Evolutionary conservation across 2,329 filamentous ascomycete species (phyloP).

Genomic region (Cladosporium sp.): DNA sequence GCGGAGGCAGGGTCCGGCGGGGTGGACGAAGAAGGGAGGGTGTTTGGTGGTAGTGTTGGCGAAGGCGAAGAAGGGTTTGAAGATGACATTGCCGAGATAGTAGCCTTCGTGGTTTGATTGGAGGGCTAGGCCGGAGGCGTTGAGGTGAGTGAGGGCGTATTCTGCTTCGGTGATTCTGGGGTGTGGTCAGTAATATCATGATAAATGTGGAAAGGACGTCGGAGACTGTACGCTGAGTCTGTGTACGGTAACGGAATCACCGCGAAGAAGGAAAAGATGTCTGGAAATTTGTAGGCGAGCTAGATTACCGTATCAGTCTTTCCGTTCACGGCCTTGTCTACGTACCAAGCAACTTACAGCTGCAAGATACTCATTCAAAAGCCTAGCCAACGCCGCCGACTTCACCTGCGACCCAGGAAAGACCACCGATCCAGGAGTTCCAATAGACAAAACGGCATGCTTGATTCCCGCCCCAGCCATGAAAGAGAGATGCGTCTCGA

Average conservation of each 20-base stretch:
- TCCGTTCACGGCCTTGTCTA: neutral
- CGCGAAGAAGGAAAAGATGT: slow-evolving; percentile 21
- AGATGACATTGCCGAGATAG: slow-evolving; percentile 48
- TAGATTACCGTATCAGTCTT: neutral
- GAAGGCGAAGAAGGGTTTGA: slow-evolving; percentile 47
- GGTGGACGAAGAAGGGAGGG: slow-evolving; percentile 53
- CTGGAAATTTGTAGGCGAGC: slow-evolving; percentile 15
- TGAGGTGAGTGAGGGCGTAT: slow-evolving; percentile 36
- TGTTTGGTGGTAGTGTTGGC: slow-evolving; percentile 42
- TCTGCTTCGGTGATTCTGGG: slow-evolving; percentile 32
- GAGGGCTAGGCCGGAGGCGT: slow-evolving; percentile 50
- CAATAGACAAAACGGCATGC: slow-evolving; percentile 36
- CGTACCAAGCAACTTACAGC: neutral
- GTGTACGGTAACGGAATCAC: slow-evolving; percentile 21
- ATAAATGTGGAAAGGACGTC: neutral
- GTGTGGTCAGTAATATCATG: neutral
- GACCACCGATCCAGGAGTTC: slow-evolving; percentile 39
- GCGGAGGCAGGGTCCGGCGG: slow-evolving; percentile 44
- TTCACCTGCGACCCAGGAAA: slow-evolving; percentile 31
- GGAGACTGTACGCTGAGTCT: slow-evolving; percentile 16
- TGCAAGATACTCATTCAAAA: slow-evolving; percentile 38
- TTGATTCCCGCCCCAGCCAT: slow-evolving; percentile 33
- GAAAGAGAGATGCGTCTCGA: slow-evolving; percentile 34
- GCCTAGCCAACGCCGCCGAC: slow-evolving; percentile 36
- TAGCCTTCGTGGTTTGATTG: slow-evolving; percentile 53